Conservation (phyloP, 2,329 filamentous ascomycete species). For the Colletotrichum lini region DNA sequence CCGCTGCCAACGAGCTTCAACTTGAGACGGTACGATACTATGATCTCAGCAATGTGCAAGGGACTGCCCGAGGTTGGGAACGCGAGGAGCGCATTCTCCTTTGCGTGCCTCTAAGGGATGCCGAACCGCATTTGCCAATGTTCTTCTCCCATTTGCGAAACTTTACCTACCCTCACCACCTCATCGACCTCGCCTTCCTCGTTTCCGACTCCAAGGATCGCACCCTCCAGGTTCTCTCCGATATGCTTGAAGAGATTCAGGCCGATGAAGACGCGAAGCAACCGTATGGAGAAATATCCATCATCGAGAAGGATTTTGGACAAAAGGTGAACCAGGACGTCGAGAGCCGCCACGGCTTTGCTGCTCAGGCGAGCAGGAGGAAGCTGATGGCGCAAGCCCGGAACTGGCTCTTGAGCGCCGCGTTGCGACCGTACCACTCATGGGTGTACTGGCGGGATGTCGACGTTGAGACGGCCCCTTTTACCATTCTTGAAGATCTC, state of each 20-base stretch:
- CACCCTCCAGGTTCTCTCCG: slow-evolving; percentile 82
- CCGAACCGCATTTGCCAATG: slow-evolving; percentile 92
- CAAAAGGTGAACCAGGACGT: slow-evolving; percentile 98
- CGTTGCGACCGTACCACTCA: slow-evolving; percentile 92
- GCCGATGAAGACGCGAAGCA: slow-evolving; percentile 83
- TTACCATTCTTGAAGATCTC: slow-evolving; percentile 95
- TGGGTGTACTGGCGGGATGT: slow-evolving; percentile 99
- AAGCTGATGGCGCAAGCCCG: slow-evolving; percentile 98
- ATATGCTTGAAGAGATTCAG: slow-evolving; percentile 85
- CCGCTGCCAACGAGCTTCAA: slow-evolving; percentile 78
- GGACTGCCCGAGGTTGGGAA: slow-evolving; percentile 94
- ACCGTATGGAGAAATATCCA: slow-evolving; percentile 94
- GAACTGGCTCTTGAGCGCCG: slow-evolving; percentile 96
- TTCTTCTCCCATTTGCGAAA: slow-evolving; percentile 98
- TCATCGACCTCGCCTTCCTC: slow-evolving; percentile 96
- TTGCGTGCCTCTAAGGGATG: slow-evolving; percentile 94
- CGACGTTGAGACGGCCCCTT: slow-evolving; percentile 96
- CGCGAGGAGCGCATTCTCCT: slow-evolving; percentile 94
- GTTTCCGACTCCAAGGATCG: slow-evolving; percentile 98
- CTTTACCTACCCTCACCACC: slow-evolving; percentile 95
- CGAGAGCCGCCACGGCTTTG: slow-evolving; percentile 96
- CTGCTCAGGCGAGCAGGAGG: slow-evolving; percentile 90
- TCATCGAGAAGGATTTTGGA: slow-evolving; percentile 99
- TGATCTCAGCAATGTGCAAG: slow-evolving; percentile 91
- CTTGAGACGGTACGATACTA: slow-evolving; percentile 98